These are phyloP conservation scores for Botrytis fragariae DNA, from an alignment of 2,329 filamentous ascomycete species.

Conservation along the genomic window DNA sequence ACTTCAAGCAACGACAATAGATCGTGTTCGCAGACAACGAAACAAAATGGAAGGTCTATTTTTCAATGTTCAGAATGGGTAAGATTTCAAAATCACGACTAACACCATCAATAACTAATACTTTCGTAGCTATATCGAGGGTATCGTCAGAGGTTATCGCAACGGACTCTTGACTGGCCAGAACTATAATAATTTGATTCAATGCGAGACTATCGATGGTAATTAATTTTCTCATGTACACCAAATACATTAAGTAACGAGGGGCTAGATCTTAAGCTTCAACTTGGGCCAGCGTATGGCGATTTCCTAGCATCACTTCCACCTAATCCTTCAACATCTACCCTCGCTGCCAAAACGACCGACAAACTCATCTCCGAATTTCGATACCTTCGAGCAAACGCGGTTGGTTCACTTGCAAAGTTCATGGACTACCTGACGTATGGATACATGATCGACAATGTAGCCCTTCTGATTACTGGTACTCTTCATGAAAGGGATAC, in stretches of 20 bases:
- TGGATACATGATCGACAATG: constrained; percentile 99
- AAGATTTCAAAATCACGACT: constrained; percentile 36
- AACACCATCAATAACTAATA: constrained; percentile 27
- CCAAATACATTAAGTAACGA: constrained; percentile 18
- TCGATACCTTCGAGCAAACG: constrained; percentile 91
- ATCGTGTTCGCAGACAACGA: constrained; percentile 16
- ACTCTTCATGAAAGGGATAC: constrained; percentile 97
- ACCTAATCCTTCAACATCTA: constrained; percentile 94
- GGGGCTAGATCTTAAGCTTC: constrained; percentile 84
- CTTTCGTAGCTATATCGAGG: constrained; percentile 79
- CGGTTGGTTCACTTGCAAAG: constrained; percentile 83
- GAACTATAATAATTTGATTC: constrained; percentile 93
- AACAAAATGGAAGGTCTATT: constrained; percentile 81
- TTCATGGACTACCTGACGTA: constrained; percentile 99
- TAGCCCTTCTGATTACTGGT: constrained; percentile 94
- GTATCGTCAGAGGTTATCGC: constrained; percentile 94
- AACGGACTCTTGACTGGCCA: constrained; percentile 86
- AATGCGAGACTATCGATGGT: constrained; percentile 98
- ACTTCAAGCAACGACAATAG: constrained; percentile 22
- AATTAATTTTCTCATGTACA: constrained; percentile 33
- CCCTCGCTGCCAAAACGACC: constrained; percentile 90
- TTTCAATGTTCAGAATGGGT: constrained; percentile 95
- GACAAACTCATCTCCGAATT: constrained; percentile 98
- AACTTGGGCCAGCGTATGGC: constrained; percentile 93
- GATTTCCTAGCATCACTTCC: constrained; percentile 93